These are phyloP conservation scores for Desmodesmus armatus DNA, from an alignment of 139 green algal species.

Conservation along the genomic window DNA sequence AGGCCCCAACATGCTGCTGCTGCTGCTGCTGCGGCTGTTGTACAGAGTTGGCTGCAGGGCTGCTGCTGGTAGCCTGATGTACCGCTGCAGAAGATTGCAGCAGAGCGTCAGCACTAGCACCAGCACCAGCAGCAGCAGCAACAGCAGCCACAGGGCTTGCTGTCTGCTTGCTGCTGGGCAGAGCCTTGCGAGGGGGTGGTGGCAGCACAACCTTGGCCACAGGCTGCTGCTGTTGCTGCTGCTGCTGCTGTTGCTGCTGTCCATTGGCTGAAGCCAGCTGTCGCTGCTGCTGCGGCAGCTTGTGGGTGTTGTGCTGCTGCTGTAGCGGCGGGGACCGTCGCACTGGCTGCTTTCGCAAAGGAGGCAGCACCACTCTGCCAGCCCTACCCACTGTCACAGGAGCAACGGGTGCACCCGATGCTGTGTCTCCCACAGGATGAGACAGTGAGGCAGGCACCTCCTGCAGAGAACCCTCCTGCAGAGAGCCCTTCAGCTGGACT, in stretches of 20 bases:
- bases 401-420: constrained; percentile 1
- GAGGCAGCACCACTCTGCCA: constrained; percentile 13
- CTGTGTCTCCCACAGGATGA: background rate
- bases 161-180: no score
- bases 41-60: background rate
- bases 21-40: constrained; percentile 4
- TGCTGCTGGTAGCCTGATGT: constrained; percentile 16
- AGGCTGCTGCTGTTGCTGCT: no score
- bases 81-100: background rate
- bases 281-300: background rate
- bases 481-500: no score
- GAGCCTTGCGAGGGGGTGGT: no score
- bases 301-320: constrained; percentile 1
- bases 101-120: no score
- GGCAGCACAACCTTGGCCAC: no score
- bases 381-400: background rate
- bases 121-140: constrained; percentile 6
- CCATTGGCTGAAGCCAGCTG: background rate
- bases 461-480: no score
- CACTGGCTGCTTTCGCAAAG: background rate
- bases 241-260: constrained; percentile 22
- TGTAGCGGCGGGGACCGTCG: background rate
- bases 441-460: background rate
- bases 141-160: no score
- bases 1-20: background rate